Base-by-base conservation (phyloP, 2,329 filamentous ascomycete genomes). In the Orbilia javanica region DNA sequence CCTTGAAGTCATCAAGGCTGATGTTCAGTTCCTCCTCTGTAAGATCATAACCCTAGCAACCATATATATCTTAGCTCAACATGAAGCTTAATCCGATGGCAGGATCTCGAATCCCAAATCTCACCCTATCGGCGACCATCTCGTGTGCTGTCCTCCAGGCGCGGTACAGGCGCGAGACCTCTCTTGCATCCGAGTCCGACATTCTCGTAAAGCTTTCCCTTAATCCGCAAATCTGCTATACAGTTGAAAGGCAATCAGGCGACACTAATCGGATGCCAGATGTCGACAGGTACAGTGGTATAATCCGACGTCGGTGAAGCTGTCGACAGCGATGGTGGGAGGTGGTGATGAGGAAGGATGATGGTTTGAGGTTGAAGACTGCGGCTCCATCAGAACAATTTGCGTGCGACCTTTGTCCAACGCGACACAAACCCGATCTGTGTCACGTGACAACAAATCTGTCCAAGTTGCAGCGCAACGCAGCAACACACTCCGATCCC, bases 121-220 rank as follows among this genome's bases (percentile, higher is more conserved):
- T 82, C 89, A 97, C 94, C 84, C 95, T 87, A 85, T 98, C 96
- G 79, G 89, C 88, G 82, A 96, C 91, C 95, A 99, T 97, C 88
- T 99, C 93, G 85, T 97, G 93, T 60, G 94, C 90, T 7, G 96
- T 99, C 85, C 90, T 90, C 90, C 93, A 96, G 82, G 94, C 93
- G 85, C 95, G 92, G 95, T 96, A 99, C 81, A 97, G 89, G 83
- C 92, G 90, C 80, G 89, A 88, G 27, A 84, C 80, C 80, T 86
- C 85, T 76, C 84, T 82, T 52, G 85, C 83, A 18, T 83, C 83
- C 63, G 84, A 79, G 22, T 71, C 81, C 44, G 74, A 78, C 74
- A 79, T 79, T 48, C 70, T 79, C 67, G 79, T 53, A 65, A 70
- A 34, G n/a, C 22, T 34, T 10, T 20, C 39, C 13, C 18, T 3